Evolutionary conservation across 768 basidiomycete species (phyloP).

Genomic region (Trametes gibbosa): DNA sequence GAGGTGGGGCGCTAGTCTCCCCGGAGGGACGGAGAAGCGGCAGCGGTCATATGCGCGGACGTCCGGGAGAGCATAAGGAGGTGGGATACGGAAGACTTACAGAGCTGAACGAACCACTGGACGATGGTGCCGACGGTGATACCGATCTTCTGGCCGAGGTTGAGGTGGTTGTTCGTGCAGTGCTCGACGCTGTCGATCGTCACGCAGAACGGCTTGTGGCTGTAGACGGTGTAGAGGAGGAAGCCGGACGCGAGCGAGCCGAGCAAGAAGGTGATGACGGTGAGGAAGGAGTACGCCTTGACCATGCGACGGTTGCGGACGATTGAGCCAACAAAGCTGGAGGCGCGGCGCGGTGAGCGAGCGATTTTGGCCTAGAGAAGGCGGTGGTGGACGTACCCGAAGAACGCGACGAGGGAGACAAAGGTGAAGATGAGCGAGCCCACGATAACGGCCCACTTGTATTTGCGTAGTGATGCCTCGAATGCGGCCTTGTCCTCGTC

Average conservation of each 20-base stretch:
- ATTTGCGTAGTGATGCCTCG: neutral
- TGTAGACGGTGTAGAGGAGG: slow-evolving; percentile 24
- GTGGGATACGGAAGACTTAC: slow-evolving; percentile 17
- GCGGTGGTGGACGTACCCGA: slow-evolving; percentile 22
- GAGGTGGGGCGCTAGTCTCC: too few species aligned
- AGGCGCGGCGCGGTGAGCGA: neutral
- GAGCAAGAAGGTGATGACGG: slow-evolving; percentile 26
- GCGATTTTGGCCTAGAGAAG: neutral
- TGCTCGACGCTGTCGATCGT: slow-evolving; percentile 13
- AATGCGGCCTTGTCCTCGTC: neutral
- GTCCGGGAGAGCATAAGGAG: neutral
- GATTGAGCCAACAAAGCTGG: slow-evolving; percentile 29
- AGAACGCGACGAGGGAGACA: slow-evolving; percentile 25
- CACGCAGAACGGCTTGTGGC: slow-evolving; percentile 21
- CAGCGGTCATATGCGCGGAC: too few species aligned
- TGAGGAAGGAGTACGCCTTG: slow-evolving; percentile 26
- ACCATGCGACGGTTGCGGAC: slow-evolving; percentile 28
- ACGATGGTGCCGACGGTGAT: slow-evolving; percentile 19
- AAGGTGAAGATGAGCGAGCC: slow-evolving; percentile 23
- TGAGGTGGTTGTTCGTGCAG: slow-evolving; percentile 18
- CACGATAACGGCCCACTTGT: slow-evolving; percentile 22
- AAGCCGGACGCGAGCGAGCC: slow-evolving; percentile 18
- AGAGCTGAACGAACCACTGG: slow-evolving; percentile 23
- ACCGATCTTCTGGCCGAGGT: slow-evolving; percentile 23
- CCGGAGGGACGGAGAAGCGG: too few species aligned